Conservation (phyloP, 495 filamentous ascomycete species). For the Daldinia caldariorum region DNA sequence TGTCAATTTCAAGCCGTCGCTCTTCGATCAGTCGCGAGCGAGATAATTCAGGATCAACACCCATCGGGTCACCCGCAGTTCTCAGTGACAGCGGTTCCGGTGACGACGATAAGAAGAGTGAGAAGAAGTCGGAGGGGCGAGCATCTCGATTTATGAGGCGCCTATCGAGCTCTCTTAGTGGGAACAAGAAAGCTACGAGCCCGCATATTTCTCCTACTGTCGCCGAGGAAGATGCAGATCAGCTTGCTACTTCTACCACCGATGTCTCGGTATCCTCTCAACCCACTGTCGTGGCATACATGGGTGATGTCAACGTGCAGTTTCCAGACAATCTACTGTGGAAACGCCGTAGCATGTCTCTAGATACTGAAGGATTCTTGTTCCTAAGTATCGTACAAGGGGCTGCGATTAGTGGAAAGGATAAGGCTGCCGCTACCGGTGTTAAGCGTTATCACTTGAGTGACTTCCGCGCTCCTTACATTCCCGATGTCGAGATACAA, state of each 20-base stretch:
- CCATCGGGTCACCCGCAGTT: slow-evolving; percentile 47
- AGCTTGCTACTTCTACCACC: slow-evolving; percentile 53
- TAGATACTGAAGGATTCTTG: slow-evolving; percentile 80
- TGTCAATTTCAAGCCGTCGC: slow-evolving; percentile 58
- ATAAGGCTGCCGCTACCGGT: slow-evolving; percentile 48
- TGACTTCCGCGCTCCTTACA: slow-evolving; percentile 79
- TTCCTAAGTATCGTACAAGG: slow-evolving; percentile 70
- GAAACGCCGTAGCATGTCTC: slow-evolving; percentile 84
- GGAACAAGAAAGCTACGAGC: slow-evolving; percentile 55
- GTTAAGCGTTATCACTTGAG: slow-evolving; percentile 81
- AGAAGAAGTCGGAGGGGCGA: slow-evolving; percentile 70
- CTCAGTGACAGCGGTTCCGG: slow-evolving; percentile 47
- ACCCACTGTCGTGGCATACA: slow-evolving; percentile 64
- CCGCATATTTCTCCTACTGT: slow-evolving; percentile 72
- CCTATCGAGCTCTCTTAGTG: slow-evolving; percentile 74
- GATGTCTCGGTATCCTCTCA: slow-evolving; percentile 48
- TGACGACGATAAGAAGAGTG: slow-evolving; percentile 52
- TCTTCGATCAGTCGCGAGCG: slow-evolving; percentile 52
- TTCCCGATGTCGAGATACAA: slow-evolving; percentile 87
- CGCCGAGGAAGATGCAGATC: slow-evolving; percentile 67
- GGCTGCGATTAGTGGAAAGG: slow-evolving; percentile 47
- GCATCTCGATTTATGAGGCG: slow-evolving; percentile 82
- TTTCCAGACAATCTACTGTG: slow-evolving; percentile 92
- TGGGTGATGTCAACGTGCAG: slow-evolving; percentile 92
- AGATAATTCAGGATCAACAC: slow-evolving; percentile 35